Conservation (phyloP, 495 filamentous ascomycete genomes). For the Halenospora varia region DNA sequence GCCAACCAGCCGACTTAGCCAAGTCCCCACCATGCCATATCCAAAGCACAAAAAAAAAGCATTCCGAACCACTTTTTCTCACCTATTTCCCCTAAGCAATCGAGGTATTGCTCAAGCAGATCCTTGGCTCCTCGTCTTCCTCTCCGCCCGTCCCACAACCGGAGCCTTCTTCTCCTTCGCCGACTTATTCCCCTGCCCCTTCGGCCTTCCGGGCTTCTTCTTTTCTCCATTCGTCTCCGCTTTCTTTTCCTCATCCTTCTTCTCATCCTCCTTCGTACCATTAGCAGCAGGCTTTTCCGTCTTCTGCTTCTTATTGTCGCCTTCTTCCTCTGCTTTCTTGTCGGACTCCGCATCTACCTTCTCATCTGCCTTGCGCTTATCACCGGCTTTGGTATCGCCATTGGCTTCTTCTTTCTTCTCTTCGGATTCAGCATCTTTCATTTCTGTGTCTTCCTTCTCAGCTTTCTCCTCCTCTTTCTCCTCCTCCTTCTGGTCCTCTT, state of each 20-base stretch:
- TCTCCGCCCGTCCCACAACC: slow-evolving; percentile 15
- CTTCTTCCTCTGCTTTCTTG: slow-evolving; percentile 4
- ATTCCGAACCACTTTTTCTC: background rate
- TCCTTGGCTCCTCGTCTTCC: slow-evolving; percentile 26
- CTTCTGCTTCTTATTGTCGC: slow-evolving; percentile 23
- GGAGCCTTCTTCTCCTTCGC: slow-evolving; percentile 25
- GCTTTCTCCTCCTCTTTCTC: slow-evolving; percentile 30
- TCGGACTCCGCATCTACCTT: slow-evolving; percentile 4
- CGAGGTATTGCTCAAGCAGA: slow-evolving; percentile 1
- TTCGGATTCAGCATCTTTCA: slow-evolving; percentile 11
- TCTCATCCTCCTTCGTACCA: slow-evolving; percentile 18
- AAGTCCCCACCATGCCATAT: background rate
- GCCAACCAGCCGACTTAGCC: background rate
- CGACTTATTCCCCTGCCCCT: background rate
- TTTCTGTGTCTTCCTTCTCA: slow-evolving; percentile 13
- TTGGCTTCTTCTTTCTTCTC: background rate
- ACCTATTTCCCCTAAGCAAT: background rate
- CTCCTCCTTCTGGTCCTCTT: slow-evolving; percentile 34
- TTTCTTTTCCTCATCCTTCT: slow-evolving; percentile 11
- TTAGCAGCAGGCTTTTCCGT: slow-evolving; percentile 12
- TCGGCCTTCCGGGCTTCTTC: slow-evolving; percentile 7
- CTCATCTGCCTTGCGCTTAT: slow-evolving; percentile 24
- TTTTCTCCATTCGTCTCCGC: background rate
- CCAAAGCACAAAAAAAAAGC: background rate
- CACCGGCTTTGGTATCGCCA: slow-evolving; percentile 12